Conservation (phyloP, 2,329 filamentous ascomycete species). For the Pseudogymnoascus sp. region DNA sequence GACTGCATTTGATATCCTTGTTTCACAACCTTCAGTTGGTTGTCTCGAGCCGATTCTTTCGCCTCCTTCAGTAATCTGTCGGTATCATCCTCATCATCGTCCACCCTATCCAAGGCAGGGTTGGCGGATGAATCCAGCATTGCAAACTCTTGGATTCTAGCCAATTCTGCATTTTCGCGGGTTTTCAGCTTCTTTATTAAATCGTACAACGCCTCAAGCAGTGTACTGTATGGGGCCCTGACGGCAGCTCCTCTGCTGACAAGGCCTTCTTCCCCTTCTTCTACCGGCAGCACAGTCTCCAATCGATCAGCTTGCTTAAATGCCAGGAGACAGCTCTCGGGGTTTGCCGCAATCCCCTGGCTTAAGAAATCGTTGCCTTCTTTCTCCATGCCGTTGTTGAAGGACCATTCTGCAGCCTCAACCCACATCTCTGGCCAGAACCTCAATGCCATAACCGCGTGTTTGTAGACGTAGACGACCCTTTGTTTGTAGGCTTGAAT, state of each 20-base stretch:
- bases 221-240: slow-evolving; percentile 71
- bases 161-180: slow-evolving; percentile 49
- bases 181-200: slow-evolving; percentile 66
- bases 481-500: slow-evolving; percentile 64
- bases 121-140: slow-evolving; percentile 26
- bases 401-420: slow-evolving; percentile 88
- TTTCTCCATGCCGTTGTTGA: slow-evolving; percentile 61
- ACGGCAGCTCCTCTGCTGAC: slow-evolving; percentile 54
- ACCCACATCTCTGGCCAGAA: slow-evolving; percentile 98
- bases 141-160: slow-evolving; percentile 44
- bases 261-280: slow-evolving; percentile 64
- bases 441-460: slow-evolving; percentile 82
- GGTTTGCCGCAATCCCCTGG: slow-evolving; percentile 79
- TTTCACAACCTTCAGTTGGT: slow-evolving; percentile 51
- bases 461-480: slow-evolving; percentile 84
- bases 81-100: slow-evolving; percentile 42
- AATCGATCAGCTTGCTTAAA: slow-evolving; percentile 84
- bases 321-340: slow-evolving; percentile 83
- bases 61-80: slow-evolving; percentile 27
- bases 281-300: slow-evolving; percentile 66
- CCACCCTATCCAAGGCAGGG: slow-evolving; percentile 37
- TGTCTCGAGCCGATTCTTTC: slow-evolving; percentile 43
- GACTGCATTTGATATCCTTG: slow-evolving; percentile 65
- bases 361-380: slow-evolving; percentile 65
- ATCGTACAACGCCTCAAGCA: slow-evolving; percentile 81